Percentiles rank a stretch among this genome's conserved stretches.
Conservation (phyloP, 1,139 yeast genomes). For the Arxiozyma slooffiae region DNA sequence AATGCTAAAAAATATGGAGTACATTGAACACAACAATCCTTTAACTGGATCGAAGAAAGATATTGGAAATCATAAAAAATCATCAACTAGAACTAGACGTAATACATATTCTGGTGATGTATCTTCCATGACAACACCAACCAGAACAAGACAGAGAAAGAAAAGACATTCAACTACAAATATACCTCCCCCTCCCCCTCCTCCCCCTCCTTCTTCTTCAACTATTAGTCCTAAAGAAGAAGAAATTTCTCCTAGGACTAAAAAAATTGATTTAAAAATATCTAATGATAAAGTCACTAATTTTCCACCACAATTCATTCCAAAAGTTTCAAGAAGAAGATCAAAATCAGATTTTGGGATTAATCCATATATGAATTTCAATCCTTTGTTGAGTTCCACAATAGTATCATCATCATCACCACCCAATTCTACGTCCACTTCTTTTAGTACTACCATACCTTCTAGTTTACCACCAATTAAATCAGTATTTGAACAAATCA, state of each 20-base stretch:
- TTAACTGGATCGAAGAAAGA: neutral
- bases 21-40: neutral
- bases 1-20: neutral
- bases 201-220: too few species aligned
- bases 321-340: neutral
- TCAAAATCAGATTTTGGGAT: slow-evolving; percentile 3
- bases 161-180: slow-evolving; percentile 1
- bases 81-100: neutral
- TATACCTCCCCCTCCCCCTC: neutral
- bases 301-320: neutral
- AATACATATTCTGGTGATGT: neutral
- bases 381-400: neutral
- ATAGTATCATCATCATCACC: neutral
- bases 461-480: slow-evolving; percentile 8
- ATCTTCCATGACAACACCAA: neutral
- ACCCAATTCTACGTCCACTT: neutral
- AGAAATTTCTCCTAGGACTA: slow-evolving; percentile 4
- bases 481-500: slow-evolving; percentile 4
- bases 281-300: neutral
- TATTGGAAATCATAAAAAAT: neutral
- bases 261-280: slow-evolving; percentile 1
- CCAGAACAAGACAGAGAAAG: neutral
- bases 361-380: neutral
- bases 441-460: neutral
- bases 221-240: neutral